Evolutionary conservation across 1,139 yeast species (phyloP), one percentile per base, ranked within the genome.

Genomic region (Kluyveromyces sp.): DNA sequence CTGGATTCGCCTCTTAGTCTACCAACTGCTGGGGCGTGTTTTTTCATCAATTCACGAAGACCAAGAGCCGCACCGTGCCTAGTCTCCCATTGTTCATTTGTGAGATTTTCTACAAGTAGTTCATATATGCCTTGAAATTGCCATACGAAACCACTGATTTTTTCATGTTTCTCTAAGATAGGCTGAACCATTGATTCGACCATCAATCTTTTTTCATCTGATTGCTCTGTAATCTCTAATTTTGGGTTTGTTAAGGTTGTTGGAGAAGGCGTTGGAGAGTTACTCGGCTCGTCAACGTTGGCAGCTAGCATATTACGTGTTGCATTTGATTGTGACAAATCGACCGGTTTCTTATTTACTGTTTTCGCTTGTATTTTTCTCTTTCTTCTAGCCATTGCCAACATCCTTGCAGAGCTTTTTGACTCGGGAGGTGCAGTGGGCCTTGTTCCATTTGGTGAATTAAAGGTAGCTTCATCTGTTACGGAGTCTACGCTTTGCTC

Each of bases 91-190:
- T 77, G 74, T 40, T 87, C 94, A 54, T 84, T 83, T 61, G 88
- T 88, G 49, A 94, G 68, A 58, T 90, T 96, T 39, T 80, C 80
- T 52, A 88, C 70, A 39, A 94, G 67, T 32, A 90, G 69, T 60
- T 89, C 97, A 60, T 84, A 89, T n/a, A 92, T 83, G n/a, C 97
- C 96, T 71, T 90, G 97, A 57, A 90, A 87, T 48, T 89, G 95
- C 97, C 98, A 94, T 1, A 87, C 84, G 42, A 83, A 71, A 4
- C 89, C 92, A 0, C 86, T 81, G 6, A 82, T 85, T 45, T 81
- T 79, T 35, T 85, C 79, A 54, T 87, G 90, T 57, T 83, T 84
- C 6, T 88, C 81, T 7, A 88, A 68, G 3, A 87, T 70, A 7
- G 90, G 88, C 1, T 87, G 77, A 3, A 83, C 71, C 50, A 81